These are phyloP conservation scores for Zygosaccharomyces pseudobailii DNA, from an alignment of 1,139 yeast species.

Conservation along the genomic window DNA sequence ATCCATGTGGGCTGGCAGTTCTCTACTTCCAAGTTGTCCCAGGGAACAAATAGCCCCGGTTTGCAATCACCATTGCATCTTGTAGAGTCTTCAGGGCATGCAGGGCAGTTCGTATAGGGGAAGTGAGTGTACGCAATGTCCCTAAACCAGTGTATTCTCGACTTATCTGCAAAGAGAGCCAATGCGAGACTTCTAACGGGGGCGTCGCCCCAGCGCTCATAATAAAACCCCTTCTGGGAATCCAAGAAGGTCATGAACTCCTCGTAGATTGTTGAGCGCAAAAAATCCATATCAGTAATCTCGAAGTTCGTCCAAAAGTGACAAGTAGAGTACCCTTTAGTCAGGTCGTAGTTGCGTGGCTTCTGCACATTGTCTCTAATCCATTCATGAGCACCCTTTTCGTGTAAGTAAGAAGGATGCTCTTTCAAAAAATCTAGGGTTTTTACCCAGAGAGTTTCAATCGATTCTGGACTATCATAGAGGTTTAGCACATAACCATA, in stretches of 20 bases:
- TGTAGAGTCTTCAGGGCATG: conserved; percentile 26
- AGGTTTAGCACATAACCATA: conserved; percentile 81
- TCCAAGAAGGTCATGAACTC: conserved; percentile 66
- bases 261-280: conserved; percentile 62
- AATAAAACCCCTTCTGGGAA: conserved; percentile 69
- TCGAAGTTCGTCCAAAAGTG: conserved; percentile 95
- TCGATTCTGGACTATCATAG: conserved; percentile 70
- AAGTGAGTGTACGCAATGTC: conserved; percentile 75
- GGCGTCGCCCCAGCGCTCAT: conserved; percentile 96
- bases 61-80: conserved; percentile 41
- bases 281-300: conserved; percentile 70
- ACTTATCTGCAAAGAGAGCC: conserved; percentile 66
- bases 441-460: conserved; percentile 75
- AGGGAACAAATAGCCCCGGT: conserved; percentile 44
- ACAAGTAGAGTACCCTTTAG: conserved; percentile 66
- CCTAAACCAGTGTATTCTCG: conserved; percentile 77
- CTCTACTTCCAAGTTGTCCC: conserved; percentile 49
- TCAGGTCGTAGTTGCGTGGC: conserved; percentile 26
- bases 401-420: conserved; percentile 57
- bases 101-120: conserved; percentile 75
- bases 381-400: conserved; percentile 69
- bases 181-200: conserved; percentile 85
- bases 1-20: conserved; percentile 77
- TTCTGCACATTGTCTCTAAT: conserved; percentile 58
- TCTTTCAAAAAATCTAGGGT: conserved; percentile 48